A percentile compares a stretch with the other conserved stretches of the same genome.
Conservation (phyloP, 2,329 filamentous ascomycete species). For the Colletotrichum truncatum region DNA sequence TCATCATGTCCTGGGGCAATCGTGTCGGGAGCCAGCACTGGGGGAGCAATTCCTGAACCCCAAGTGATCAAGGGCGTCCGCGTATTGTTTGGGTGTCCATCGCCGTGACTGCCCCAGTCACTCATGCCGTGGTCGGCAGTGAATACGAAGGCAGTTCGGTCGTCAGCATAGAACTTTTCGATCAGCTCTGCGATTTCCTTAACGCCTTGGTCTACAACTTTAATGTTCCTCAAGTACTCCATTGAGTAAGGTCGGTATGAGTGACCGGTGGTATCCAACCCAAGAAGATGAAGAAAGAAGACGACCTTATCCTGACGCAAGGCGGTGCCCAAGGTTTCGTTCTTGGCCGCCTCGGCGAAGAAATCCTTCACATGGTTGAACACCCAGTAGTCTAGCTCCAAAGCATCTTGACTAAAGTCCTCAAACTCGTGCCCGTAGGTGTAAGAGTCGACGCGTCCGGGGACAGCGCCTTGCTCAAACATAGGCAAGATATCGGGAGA, state of each 20-base stretch:
- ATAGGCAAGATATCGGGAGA: conserved; percentile 97
- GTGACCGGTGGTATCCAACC: conserved; percentile 91
- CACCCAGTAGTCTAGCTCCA: conserved; percentile 89
- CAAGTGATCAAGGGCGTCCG: conserved; percentile 91
- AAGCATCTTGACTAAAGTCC: conserved; percentile 87
- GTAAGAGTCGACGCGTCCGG: conserved; percentile 86
- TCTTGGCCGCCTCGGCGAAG: conserved; percentile 81
- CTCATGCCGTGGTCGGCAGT: conserved; percentile 99
- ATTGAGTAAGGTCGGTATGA: conserved; percentile 88
- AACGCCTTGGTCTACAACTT: conserved; percentile 91
- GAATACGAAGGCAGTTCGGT: conserved; percentile 92
- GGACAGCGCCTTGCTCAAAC: conserved; percentile 93
- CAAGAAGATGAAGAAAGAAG: conserved; percentile 94
- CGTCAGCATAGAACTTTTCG: conserved; percentile 85
- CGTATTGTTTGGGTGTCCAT: conserved; percentile 97
- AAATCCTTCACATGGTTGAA: conserved; percentile 92
- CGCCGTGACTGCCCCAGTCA: conserved; percentile 98
- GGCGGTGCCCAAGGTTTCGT: conserved; percentile 76
- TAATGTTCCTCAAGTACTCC: conserved; percentile 94
- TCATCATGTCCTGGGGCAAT: conserved; percentile 87
- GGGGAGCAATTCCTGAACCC: conserved; percentile 89
- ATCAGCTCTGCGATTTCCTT: conserved; percentile 84
- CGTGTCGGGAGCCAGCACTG: conserved; percentile 62
- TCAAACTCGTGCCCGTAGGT: conserved; percentile 87
- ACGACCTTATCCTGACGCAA: conserved; percentile 87